phyloP scores from a whole-genome alignment of 805 yeast genomes.

The Zygosaccharomyces lentus region DNA sequence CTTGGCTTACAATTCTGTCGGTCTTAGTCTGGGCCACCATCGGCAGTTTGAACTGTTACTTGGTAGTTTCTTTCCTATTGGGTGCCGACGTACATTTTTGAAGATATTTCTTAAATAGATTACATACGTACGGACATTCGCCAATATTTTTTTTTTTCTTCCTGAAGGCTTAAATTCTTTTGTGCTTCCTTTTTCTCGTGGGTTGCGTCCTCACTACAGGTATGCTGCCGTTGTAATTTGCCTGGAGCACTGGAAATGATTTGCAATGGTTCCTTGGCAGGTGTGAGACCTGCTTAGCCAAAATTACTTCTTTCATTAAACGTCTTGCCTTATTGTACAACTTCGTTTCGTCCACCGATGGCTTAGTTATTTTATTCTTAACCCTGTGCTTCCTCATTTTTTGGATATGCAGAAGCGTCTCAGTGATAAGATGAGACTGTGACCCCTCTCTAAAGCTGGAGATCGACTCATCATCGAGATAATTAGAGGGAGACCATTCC shows the following conservation, averaged over 20 bases:
- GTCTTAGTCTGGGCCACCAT: constrained; percentile 65
- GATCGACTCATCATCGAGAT: constrained; percentile 50
- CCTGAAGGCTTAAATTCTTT: constrained; percentile 8
- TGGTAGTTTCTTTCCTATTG: constrained; percentile 48
- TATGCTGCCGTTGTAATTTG: constrained; percentile 72
- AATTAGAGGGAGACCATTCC: constrained; percentile 48
- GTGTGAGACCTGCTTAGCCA: constrained; percentile 35
- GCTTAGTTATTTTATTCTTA: constrained; percentile 34
- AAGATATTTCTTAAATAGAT: constrained; percentile 1
- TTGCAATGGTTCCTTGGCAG: constrained; percentile 32
- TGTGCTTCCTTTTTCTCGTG: constrained; percentile 31
- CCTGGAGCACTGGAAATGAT: constrained; percentile 62
- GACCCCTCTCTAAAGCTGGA: constrained; percentile 42
- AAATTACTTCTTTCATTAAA: constrained; percentile 43
- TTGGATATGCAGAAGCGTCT: constrained; percentile 46
- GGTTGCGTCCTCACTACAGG: constrained; percentile 49
- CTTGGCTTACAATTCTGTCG: constrained; percentile 49
- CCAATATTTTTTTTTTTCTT: neutral
- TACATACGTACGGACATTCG: neutral
- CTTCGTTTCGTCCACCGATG: constrained; percentile 41
- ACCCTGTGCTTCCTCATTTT: constrained; percentile 46
- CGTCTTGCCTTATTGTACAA: constrained; percentile 43
- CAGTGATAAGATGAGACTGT: constrained; percentile 41
- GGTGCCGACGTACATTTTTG: constrained; percentile 52
- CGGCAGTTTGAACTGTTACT: constrained; percentile 64